Evolutionary conservation across 257 asterid species (phyloP).

Genomic region (Capsicum rhomboideum): DNA sequence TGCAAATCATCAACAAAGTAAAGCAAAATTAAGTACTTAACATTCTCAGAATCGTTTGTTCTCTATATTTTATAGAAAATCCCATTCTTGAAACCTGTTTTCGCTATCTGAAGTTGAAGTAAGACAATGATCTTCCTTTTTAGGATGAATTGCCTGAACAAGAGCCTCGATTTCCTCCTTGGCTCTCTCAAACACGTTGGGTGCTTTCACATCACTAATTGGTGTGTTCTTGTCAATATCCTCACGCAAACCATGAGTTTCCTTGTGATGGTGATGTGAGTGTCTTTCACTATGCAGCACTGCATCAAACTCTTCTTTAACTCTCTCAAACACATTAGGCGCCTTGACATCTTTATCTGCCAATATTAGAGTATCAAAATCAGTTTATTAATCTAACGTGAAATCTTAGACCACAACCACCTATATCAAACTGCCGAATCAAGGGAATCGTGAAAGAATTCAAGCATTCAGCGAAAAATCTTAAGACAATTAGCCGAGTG

Average conservation of each 20-base stretch:
- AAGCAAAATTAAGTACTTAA: neutral
- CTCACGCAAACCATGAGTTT: slow-evolving; percentile 61
- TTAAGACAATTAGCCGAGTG: neutral
- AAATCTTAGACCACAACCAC: neutral
- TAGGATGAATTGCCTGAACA: slow-evolving; percentile 49
- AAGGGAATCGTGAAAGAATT: neutral
- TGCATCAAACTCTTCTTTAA: slow-evolving; percentile 40
- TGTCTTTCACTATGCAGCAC: slow-evolving; percentile 19
- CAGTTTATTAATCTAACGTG: neutral
- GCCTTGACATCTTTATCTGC: slow-evolving; percentile 36
- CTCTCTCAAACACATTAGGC: slow-evolving; percentile 35
- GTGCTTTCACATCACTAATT: slow-evolving; percentile 54
- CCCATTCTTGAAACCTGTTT: slow-evolving; percentile 20
- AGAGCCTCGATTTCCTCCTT: slow-evolving; percentile 80
- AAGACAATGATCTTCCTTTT: slow-evolving; percentile 26
- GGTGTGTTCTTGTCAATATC: slow-evolving; percentile 54
- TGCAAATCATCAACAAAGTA: slow-evolving; percentile 14
- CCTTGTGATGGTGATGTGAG: slow-evolving; percentile 34
- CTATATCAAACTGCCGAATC: neutral
- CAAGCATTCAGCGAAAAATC: neutral
- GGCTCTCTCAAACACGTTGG: slow-evolving; percentile 66
- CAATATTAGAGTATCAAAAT: neutral
- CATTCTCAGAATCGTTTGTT: neutral
- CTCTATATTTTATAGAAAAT: neutral
- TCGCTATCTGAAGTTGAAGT: slow-evolving; percentile 5